These are phyloP conservation scores for Musa troglodytarum DNA, from an alignment of 176 grass and related monocot species.

Conservation along the genomic window DNA sequence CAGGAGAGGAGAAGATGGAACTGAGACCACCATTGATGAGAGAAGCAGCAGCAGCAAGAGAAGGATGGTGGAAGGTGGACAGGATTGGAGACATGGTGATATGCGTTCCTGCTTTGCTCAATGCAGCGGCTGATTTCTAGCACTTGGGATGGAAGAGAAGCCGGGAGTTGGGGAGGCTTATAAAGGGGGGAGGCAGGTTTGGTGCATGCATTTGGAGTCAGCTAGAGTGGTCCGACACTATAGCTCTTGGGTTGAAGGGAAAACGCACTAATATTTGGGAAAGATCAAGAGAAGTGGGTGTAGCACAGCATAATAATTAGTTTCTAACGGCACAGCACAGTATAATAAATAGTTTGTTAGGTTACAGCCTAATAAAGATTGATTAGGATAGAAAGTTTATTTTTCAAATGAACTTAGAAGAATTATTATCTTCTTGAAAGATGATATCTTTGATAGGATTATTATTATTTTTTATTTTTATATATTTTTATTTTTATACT, in stretches of 20 bases:
- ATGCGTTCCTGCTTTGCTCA: neutral
- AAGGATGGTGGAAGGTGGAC: neutral
- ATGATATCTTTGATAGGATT: too few relatives aligned
- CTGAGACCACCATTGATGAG: neutral
- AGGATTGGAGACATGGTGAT: neutral
- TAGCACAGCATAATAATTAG: neutral
- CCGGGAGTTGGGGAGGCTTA: neutral
- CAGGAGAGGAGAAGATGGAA: neutral
- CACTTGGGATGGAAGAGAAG: neutral
- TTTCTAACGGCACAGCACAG: neutral
- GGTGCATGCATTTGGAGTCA: neutral
- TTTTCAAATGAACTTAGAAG: too few relatives aligned
- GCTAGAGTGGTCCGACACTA: neutral
- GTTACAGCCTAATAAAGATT: too few relatives aligned
- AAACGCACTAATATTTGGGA: neutral
- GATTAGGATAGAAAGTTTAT: too few relatives aligned
- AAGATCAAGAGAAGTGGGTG: neutral
- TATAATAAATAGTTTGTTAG: too few relatives aligned
- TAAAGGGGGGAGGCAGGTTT: neutral
- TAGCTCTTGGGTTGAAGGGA: neutral
- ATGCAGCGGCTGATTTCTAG: neutral
- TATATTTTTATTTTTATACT: too few relatives aligned
- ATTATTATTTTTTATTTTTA: too few relatives aligned
- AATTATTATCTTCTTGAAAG: too few relatives aligned
- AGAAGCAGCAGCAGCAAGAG: neutral